Percentiles rank a stretch among this genome's conserved stretches.
Evolutionary conservation across 2,329 filamentous ascomycete genomes (phyloP).

Genomic region (Penicillium sp.): DNA sequence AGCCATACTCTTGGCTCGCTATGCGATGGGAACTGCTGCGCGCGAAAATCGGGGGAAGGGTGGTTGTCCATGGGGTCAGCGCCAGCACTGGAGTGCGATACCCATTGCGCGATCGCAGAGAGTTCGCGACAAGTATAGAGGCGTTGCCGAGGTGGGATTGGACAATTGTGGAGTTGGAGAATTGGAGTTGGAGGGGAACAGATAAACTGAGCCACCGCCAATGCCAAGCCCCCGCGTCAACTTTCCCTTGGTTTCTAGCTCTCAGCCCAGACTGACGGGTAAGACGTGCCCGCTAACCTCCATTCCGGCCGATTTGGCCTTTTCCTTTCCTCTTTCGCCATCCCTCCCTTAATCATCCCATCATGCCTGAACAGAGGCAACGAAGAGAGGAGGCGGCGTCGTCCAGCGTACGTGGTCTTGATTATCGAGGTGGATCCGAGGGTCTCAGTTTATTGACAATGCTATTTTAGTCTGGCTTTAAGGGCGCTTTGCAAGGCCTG

Average conservation of each 20-base stretch:
- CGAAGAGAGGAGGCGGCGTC: constrained; percentile 35
- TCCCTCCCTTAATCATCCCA: constrained; percentile 15
- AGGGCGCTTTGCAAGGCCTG: constrained; percentile 54
- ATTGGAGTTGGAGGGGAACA: background rate
- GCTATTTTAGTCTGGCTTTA: constrained; percentile 39
- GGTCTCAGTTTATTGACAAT: constrained; percentile 21
- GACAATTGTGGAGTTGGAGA: constrained; percentile 14
- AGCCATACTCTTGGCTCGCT: constrained; percentile 84
- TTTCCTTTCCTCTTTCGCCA: constrained; percentile 11
- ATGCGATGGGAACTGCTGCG: constrained; percentile 60
- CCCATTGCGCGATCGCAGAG: constrained; percentile 27
- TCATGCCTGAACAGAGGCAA: constrained; percentile 42
- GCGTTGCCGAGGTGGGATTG: background rate
- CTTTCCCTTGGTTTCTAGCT: constrained; percentile 1
- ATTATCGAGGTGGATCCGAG: background rate
- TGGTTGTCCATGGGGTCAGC: constrained; percentile 37
- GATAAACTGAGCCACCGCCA: background rate
- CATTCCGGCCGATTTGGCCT: constrained; percentile 11
- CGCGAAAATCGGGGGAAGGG: constrained; percentile 33
- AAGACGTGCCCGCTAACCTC: constrained; percentile 6
- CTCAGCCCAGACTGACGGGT: background rate
- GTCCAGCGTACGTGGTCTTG: constrained; percentile 21
- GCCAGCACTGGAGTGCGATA: constrained; percentile 24
- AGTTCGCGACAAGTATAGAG: constrained; percentile 2
- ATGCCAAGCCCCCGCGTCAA: constrained; percentile 4